Percentiles rank a stretch among this genome's conserved stretches.
Evolutionary conservation across 257 asterid genomes (phyloP).

Genomic region (Cinchona pubescens): DNA sequence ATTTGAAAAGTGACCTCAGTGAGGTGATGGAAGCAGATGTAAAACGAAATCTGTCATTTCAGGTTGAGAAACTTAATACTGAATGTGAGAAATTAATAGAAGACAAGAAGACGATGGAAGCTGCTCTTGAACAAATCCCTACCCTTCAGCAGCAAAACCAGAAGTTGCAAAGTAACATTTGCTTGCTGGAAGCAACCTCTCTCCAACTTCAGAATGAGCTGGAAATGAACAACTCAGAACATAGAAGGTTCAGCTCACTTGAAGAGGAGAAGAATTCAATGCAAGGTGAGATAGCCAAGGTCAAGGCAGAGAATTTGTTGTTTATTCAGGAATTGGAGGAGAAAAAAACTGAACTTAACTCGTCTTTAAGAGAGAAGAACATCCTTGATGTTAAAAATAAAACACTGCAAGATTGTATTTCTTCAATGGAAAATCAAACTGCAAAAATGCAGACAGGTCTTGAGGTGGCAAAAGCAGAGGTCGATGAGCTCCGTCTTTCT

Average conservation of each 20-base stretch:
- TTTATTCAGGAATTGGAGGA: constrained; percentile 55
- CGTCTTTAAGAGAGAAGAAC: constrained; percentile 27
- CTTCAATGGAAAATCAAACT: constrained; percentile 36
- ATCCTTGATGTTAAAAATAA: constrained; percentile 34
- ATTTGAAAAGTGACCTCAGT: constrained; percentile 30
- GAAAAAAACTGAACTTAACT: constrained; percentile 36
- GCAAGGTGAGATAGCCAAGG: constrained; percentile 36
- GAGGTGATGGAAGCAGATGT: constrained; percentile 33
- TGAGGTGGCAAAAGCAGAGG: constrained; percentile 9
- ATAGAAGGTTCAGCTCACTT: constrained; percentile 40
- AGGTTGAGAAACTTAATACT: constrained; percentile 40
- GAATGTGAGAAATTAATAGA: constrained; percentile 41
- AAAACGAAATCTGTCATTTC: constrained; percentile 28
- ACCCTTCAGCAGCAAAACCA: constrained; percentile 49
- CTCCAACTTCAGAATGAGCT: constrained; percentile 42
- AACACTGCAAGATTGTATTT: constrained; percentile 29
- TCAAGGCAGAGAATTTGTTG: constrained; percentile 36
- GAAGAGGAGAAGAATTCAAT: constrained; percentile 52
- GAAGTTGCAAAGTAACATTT: constrained; percentile 38
- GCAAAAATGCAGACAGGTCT: constrained; percentile 46
- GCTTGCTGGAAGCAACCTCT: constrained; percentile 43
- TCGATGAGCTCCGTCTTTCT: constrained; percentile 30
- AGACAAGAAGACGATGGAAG: constrained; percentile 51
- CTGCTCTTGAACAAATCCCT: constrained; percentile 48
- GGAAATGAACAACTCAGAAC: constrained; percentile 49